Percentiles rank a stretch among this genome's conserved stretches.
Evolutionary conservation across 176 grass and related monocot genomes (phyloP).

Genomic region (Elaeis guineensis): DNA sequence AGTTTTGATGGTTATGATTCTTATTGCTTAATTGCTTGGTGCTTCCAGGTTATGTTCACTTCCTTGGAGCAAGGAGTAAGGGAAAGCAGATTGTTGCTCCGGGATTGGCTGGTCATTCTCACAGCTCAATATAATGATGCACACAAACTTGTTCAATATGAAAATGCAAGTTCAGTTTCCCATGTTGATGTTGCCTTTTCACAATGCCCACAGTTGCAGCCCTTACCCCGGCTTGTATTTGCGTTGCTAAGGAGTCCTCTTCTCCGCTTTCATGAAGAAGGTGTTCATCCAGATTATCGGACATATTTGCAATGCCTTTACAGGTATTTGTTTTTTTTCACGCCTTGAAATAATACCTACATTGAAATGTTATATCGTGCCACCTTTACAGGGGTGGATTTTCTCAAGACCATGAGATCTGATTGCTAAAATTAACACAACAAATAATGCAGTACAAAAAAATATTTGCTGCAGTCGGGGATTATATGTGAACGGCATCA

Average conservation of each 20-base stretch:
- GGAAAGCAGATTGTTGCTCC: conserved; percentile 67
- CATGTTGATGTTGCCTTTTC: conserved; percentile 78
- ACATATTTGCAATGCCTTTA: conserved; percentile 96
- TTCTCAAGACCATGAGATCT: too few relatives aligned
- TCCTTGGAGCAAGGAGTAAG: conserved; percentile 79
- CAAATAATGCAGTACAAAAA: too few relatives aligned
- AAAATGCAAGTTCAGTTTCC: conserved; percentile 32
- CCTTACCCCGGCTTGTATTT: conserved; percentile 71
- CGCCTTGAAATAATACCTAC: too few relatives aligned
- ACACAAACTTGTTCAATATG: conserved; percentile 18
- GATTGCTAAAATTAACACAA: too few relatives aligned
- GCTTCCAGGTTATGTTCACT: conserved; percentile 72
- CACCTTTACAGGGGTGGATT: too few relatives aligned
- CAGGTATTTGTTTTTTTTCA: conserved; percentile 41
- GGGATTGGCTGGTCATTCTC: conserved; percentile 85
- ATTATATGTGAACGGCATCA: too few relatives aligned
- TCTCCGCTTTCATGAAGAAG: conserved; percentile 90
- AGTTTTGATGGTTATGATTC: too few relatives aligned
- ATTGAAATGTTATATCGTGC: too few relatives aligned
- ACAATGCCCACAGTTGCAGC: conserved; percentile 74
- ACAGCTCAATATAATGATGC: conserved; percentile 59
- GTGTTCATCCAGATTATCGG: conserved; percentile 94
- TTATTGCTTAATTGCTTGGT: too few relatives aligned
- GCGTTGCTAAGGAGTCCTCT: conserved; percentile 79
- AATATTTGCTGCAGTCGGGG: too few relatives aligned